Conservation (phyloP, 495 filamentous ascomycete genomes). For the Penicillium manginii region DNA sequence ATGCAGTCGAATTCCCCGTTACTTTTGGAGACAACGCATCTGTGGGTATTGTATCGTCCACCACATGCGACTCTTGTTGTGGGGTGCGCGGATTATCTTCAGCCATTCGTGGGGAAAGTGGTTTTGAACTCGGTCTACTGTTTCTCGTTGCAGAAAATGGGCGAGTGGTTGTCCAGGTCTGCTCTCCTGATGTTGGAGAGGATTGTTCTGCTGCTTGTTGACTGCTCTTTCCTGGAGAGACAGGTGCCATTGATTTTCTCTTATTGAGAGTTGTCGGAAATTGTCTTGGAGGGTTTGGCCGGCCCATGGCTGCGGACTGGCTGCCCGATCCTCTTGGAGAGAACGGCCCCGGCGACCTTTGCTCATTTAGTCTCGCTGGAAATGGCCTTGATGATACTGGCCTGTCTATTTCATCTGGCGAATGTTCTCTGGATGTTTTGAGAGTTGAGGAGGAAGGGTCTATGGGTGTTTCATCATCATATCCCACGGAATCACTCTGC, state of each 20-base stretch:
- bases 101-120: neutral
- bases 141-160: neutral
- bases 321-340: neutral
- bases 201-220: neutral
- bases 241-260: too few relatives aligned
- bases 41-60: neutral
- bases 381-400: neutral
- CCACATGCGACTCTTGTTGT: neutral
- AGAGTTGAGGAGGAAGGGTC: neutral
- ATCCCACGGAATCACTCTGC: neutral
- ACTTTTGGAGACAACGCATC: neutral
- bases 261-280: too few relatives aligned
- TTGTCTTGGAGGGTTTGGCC: too few relatives aligned
- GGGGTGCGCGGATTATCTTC: neutral
- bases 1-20: neutral
- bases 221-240: neutral
- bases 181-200: neutral
- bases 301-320: neutral
- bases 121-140: neutral
- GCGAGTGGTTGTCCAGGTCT: neutral
- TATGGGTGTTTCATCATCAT: constrained; percentile 1
- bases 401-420: neutral
- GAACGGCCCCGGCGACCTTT: neutral
- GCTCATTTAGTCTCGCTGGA: neutral
- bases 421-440: neutral